Evolutionary conservation across 805 yeast genomes (phyloP).

Genomic region (Grigorovia humatica): DNA sequence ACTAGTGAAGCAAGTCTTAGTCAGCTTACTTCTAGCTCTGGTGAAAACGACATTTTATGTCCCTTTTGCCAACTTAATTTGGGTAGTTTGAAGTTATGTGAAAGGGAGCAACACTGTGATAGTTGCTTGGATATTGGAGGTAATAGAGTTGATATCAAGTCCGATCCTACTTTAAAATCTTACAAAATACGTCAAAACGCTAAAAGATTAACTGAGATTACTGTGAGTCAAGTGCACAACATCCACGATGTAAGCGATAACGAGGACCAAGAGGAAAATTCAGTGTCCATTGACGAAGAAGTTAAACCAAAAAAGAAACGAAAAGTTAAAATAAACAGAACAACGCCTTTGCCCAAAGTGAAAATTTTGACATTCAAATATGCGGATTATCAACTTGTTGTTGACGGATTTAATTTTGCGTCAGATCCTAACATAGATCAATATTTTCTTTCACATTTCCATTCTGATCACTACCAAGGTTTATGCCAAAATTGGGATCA

Average conservation of each 20-base stretch:
- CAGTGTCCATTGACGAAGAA: neutral
- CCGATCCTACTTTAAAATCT: neutral
- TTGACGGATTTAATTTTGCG: constrained; percentile 49
- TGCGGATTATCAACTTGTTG: constrained; percentile 34
- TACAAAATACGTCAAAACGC: neutral
- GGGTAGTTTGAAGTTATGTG: constrained; percentile 30
- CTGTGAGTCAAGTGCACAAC: neutral
- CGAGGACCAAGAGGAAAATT: neutral
- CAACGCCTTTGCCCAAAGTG: constrained; percentile 39
- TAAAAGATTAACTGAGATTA: neutral
- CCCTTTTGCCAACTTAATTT: constrained; percentile 43
- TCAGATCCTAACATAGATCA: constrained; percentile 36
- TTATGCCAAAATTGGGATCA: constrained; percentile 65
- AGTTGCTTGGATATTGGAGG: constrained; percentile 31
- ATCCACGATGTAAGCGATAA: neutral
- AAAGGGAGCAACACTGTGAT: constrained; percentile 46
- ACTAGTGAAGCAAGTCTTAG: neutral
- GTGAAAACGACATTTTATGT: constrained; percentile 27
- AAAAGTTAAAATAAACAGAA: neutral
- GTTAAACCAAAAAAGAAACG: constrained; percentile 7
- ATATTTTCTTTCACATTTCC: constrained; percentile 75
- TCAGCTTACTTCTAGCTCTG: neutral
- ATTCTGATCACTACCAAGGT: constrained; percentile 91
- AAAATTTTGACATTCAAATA: constrained; percentile 39
- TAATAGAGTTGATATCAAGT: neutral